Percentiles rank a stretch among this genome's conserved stretches.
Conservation (phyloP, 495 filamentous ascomycete genomes). For the Massariosphaeria phaeospora region DNA sequence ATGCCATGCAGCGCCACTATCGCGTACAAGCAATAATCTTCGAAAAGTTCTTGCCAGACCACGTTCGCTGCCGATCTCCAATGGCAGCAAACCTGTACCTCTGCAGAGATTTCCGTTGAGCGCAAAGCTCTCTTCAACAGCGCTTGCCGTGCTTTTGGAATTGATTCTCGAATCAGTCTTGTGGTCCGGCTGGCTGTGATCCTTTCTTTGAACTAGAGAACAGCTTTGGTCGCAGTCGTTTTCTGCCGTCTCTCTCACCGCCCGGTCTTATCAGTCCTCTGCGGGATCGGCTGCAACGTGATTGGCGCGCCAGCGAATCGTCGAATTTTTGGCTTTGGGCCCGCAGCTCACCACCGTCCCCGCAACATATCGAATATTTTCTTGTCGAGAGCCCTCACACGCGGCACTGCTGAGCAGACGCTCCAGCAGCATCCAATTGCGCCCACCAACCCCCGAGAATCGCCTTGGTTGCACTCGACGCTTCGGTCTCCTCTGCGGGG, state of each 20-base stretch:
- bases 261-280: not conserved
- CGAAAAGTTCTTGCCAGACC: conserved; percentile 10
- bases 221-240: no score
- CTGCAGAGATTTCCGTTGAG: no score
- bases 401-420: not conserved
- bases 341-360: conserved; percentile 6
- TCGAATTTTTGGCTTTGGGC: conserved; percentile 2
- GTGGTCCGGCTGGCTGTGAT: no score
- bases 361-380: conserved; percentile 5
- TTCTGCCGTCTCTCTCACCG: conserved; percentile 4
- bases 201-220: no score
- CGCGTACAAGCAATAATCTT: conserved; percentile 12
- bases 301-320: conserved; percentile 23
- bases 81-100: no score
- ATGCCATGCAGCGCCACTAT: conserved; percentile 13
- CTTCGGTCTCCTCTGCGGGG: not conserved
- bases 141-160: no score
- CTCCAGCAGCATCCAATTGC: conserved; percentile 21
- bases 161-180: no score
- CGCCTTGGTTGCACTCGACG: no score
- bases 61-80: no score
- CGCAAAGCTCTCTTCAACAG: no score
- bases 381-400: conserved; percentile 3
- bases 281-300: conserved; percentile 19
- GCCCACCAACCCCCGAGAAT: not conserved